phyloP scores from a whole-genome alignment of 352 stramenopile genomes.

The Pythium vanterpoolii region DNA sequence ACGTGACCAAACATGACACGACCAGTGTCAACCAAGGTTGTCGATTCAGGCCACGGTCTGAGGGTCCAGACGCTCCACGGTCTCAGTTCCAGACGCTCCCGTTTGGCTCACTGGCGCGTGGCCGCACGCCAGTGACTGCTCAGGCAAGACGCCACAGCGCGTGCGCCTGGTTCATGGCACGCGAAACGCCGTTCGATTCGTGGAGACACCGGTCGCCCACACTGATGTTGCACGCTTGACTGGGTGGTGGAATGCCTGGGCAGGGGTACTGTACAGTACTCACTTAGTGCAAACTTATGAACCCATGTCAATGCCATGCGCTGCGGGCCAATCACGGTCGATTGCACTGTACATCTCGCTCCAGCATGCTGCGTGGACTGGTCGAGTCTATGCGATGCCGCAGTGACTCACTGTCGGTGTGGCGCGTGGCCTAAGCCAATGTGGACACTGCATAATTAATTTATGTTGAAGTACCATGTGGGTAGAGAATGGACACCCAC shows the following conservation, averaged over 20 bases:
- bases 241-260: background rate
- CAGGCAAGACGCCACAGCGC: background rate
- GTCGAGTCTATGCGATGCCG: too few relatives aligned
- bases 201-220: background rate
- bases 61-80: too few relatives aligned
- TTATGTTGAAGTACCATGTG: background rate
- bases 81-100: background rate
- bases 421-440: background rate
- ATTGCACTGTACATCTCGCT: too few relatives aligned
- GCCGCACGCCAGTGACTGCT: background rate
- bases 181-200: background rate
- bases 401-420: background rate
- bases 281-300: background rate
- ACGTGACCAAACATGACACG: too few relatives aligned
- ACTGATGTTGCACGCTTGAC: background rate
- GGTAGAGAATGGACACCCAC: background rate
- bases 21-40: too few relatives aligned
- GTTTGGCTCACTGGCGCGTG: background rate
- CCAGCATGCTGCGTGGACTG: too few relatives aligned
- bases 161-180: conserved; percentile 1
- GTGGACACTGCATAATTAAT: background rate
- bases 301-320: background rate
- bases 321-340: background rate
- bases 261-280: background rate
- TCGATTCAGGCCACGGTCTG: too few relatives aligned